phyloP scores from a whole-genome alignment of 78 protist species.

The Dictyostelium purpureum region DNA sequence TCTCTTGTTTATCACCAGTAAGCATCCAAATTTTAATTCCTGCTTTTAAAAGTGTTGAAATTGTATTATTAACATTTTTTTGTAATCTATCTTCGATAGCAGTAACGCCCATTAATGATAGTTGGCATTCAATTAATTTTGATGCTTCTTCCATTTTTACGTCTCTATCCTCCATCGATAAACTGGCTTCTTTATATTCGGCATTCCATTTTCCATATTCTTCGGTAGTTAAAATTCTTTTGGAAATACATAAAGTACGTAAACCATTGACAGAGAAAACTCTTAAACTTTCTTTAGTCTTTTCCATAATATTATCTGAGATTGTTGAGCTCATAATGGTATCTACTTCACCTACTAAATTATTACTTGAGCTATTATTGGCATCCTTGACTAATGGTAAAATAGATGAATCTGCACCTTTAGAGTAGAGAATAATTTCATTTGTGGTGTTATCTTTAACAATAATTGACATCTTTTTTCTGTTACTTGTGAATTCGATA shows the following conservation, averaged over 20 bases:
- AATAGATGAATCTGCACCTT: constrained; percentile 94
- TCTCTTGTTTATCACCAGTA: constrained; percentile 99
- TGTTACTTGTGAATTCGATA: constrained; percentile 90
- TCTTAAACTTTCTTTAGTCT: constrained; percentile 23
- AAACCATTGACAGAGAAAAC: constrained; percentile 88
- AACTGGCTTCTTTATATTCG: constrained; percentile 47
- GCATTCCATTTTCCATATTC: constrained; percentile 63
- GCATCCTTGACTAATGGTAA: background rate
- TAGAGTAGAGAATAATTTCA: constrained; percentile 70
- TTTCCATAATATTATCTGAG: background rate
- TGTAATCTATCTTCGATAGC: constrained; percentile 96
- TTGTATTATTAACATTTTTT: constrained; percentile 89
- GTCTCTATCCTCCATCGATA: constrained; percentile 33
- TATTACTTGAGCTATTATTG: too few relatives aligned
- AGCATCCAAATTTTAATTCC: constrained; percentile 95
- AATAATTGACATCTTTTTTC: constrained; percentile 95
- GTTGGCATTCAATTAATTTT: constrained; percentile 81
- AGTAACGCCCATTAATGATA: constrained; percentile 89
- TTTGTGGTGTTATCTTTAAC: constrained; percentile 29
- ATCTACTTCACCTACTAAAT: background rate
- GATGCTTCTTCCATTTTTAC: constrained; percentile 4
- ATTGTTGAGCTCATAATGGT: background rate
- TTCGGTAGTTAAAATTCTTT: constrained; percentile 17
- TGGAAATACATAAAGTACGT: constrained; percentile 93
- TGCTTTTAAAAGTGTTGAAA: constrained; percentile 80